phyloP scores from a whole-genome alignment of 2,329 filamentous ascomycete genomes.

The Neonectria neomacrospora region DNA sequence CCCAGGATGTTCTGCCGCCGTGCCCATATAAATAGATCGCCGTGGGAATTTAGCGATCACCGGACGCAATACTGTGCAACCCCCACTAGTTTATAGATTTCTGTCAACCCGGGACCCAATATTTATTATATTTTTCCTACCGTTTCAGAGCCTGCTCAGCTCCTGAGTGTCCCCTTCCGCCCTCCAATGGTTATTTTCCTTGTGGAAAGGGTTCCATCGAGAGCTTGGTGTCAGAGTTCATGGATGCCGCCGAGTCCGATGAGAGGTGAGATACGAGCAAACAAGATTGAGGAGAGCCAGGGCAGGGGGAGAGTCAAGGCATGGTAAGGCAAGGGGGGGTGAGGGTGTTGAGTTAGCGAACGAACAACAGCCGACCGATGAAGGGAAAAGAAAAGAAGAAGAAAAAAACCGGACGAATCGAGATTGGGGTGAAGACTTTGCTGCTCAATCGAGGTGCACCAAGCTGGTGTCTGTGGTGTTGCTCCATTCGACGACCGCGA shows the following conservation, averaged over 20 bases:
- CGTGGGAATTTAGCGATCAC: slow-evolving; percentile 9
- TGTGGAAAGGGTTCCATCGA: slow-evolving; percentile 35
- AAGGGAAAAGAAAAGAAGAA: background rate
- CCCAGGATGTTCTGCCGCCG: background rate
- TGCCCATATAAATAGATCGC: slow-evolving; percentile 4
- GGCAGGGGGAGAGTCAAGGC: background rate
- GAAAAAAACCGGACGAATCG: background rate
- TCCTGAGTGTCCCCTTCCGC: slow-evolving; percentile 3
- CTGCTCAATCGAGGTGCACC: background rate
- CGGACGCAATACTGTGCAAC: slow-evolving; percentile 1
- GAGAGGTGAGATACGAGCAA: slow-evolving; percentile 29
- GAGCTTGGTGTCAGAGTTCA: slow-evolving; percentile 29
- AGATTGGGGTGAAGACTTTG: background rate
- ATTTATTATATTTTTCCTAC: background rate
- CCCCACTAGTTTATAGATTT: background rate
- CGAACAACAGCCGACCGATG: slow-evolving; percentile 3
- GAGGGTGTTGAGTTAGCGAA: slow-evolving; percentile 5
- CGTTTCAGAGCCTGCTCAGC: slow-evolving; percentile 21
- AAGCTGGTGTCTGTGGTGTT: slow-evolving; percentile 15
- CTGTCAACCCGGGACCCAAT: slow-evolving; percentile 3
- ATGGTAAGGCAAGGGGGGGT: background rate
- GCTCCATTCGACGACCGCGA: slow-evolving; percentile 9
- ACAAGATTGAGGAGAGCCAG: slow-evolving; percentile 12
- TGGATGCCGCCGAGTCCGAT: slow-evolving; percentile 27
- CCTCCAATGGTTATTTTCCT: slow-evolving; percentile 28